These are phyloP conservation scores for Colletotrichum sansevieriae DNA, from an alignment of 2,329 filamentous ascomycete species.

Conservation along the genomic window DNA sequence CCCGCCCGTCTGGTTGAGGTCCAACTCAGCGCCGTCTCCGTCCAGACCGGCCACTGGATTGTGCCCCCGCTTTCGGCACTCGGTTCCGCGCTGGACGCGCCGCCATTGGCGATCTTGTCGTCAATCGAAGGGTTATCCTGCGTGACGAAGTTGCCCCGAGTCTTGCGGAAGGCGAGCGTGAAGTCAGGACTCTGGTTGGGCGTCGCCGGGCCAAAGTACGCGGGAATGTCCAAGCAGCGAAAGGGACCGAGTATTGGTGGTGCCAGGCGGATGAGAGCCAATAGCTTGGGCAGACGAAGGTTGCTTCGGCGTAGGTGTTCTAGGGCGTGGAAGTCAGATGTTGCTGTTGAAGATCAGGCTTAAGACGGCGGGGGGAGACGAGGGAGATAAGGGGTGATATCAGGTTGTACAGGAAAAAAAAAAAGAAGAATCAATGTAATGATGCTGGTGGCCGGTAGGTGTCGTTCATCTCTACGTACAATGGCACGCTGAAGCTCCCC, in stretches of 20 bases:
- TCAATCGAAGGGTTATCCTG: conserved; percentile 56
- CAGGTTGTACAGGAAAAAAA: too few species aligned
- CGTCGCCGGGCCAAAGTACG: conserved; percentile 50
- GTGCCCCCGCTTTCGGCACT: background rate
- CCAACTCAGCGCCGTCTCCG: conserved; percentile 51
- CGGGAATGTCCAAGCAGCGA: conserved; percentile 53
- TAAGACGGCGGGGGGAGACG: too few species aligned
- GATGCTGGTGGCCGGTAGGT: too few species aligned
- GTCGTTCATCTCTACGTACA: background rate
- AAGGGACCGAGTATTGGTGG: conserved; percentile 62
- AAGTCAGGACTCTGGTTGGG: conserved; percentile 48
- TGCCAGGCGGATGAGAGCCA: conserved; percentile 51
- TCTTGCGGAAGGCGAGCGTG: conserved; percentile 54
- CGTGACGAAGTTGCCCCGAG: conserved; percentile 62
- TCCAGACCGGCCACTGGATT: conserved; percentile 52
- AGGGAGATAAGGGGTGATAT: too few species aligned
- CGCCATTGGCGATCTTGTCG: conserved; percentile 46
- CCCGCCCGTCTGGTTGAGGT: conserved; percentile 62
- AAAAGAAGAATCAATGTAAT: too few species aligned
- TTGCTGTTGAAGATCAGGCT: too few species aligned
- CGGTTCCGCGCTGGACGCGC: conserved; percentile 46
- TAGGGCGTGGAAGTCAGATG: conserved; percentile 50
- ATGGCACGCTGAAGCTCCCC: conserved; percentile 63
- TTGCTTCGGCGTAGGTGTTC: conserved; percentile 67
- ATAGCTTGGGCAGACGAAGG: conserved; percentile 51